phyloP scores from a whole-genome alignment of 352 stramenopile genomes.

The Pythium aphanidermatum region DNA sequence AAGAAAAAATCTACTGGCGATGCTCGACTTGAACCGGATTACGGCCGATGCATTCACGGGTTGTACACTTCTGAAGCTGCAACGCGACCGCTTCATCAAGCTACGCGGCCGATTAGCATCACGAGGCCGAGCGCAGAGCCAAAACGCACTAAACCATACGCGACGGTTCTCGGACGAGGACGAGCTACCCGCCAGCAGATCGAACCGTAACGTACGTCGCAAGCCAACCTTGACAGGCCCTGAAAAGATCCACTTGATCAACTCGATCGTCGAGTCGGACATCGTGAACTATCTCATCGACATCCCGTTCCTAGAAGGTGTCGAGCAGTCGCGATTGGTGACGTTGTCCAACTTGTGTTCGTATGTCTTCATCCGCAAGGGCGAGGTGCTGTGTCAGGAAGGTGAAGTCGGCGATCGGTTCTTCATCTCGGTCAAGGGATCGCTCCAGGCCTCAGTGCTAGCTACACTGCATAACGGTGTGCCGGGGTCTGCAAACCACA shows the following conservation, averaged over 20 bases:
- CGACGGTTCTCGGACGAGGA: slow-evolving; percentile 40
- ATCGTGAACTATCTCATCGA: slow-evolving; percentile 59
- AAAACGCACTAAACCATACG: slow-evolving; percentile 31
- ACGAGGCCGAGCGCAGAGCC: slow-evolving; percentile 12
- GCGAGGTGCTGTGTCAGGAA: slow-evolving; percentile 44
- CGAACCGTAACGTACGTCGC: slow-evolving; percentile 3
- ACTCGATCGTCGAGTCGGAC: slow-evolving; percentile 59
- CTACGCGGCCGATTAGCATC: slow-evolving; percentile 25
- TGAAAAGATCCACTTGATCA: slow-evolving; percentile 61
- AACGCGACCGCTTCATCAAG: slow-evolving; percentile 45
- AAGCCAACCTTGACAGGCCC: slow-evolving; percentile 27
- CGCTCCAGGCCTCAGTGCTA: slow-evolving; percentile 40
- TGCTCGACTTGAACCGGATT: slow-evolving; percentile 54
- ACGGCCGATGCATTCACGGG: slow-evolving; percentile 44
- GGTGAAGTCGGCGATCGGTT: slow-evolving; percentile 57
- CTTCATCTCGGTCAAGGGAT: slow-evolving; percentile 64
- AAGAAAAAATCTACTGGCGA: slow-evolving; percentile 47
- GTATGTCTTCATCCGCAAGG: slow-evolving; percentile 48
- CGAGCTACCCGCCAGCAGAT: not conserved
- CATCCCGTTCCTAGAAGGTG: slow-evolving; percentile 58
- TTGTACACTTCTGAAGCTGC: slow-evolving; percentile 53
- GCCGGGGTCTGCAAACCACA: too few species aligned
- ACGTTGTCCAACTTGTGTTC: slow-evolving; percentile 64
- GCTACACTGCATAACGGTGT: too few species aligned
- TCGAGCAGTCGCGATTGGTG: slow-evolving; percentile 49